Percentiles rank a stretch among this genome's conserved stretches.
phyloP scores from a whole-genome alignment of 306 rosid species.

The Vicia faba region DNA sequence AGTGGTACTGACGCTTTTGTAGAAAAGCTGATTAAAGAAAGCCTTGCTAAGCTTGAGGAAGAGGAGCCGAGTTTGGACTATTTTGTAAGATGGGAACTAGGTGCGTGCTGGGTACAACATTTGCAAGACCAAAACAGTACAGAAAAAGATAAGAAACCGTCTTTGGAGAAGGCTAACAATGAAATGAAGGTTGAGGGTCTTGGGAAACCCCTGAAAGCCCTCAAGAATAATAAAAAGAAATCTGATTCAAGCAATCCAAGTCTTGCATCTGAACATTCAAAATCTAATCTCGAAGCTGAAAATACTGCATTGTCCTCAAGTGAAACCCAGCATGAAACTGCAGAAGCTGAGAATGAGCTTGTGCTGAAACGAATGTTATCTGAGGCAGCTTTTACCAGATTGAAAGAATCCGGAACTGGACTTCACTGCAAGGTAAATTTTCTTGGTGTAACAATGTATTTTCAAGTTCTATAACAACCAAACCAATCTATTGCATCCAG shows the following conservation, averaged over 20 bases:
- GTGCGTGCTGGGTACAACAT: conserved; percentile 99
- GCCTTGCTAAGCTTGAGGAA: conserved; percentile 76
- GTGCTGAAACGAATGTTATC: conserved; percentile 63
- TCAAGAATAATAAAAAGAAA: conserved; percentile 75
- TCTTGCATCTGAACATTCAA: conserved; percentile 51
- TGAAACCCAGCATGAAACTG: conserved; percentile 55
- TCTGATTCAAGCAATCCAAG: conserved; percentile 55
- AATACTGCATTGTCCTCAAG: conserved; percentile 45
- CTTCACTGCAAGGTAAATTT: conserved; percentile 87
- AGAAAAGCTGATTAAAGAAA: conserved; percentile 68
- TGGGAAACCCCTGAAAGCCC: conserved; percentile 86
- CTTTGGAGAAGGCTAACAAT: conserved; percentile 65
- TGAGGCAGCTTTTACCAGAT: conserved; percentile 74
- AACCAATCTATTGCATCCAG: conserved; percentile 35
- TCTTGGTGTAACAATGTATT: conserved; percentile 32
- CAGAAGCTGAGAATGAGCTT: conserved; percentile 78
- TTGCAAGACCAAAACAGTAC: conserved; percentile 91
- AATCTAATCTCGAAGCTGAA: conserved; percentile 59
- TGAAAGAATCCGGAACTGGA: conserved; percentile 90
- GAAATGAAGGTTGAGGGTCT: conserved; percentile 99
- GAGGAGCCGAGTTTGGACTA: conserved; percentile 60
- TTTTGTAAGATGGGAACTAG: conserved; percentile 97
- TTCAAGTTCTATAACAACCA: conserved; percentile 27
- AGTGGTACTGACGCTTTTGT: conserved; percentile 58
- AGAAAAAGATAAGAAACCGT: conserved; percentile 79